Evolutionary conservation across 352 stramenopile species (phyloP).

Genomic region (Phytopythium cucurbitacearum): DNA sequence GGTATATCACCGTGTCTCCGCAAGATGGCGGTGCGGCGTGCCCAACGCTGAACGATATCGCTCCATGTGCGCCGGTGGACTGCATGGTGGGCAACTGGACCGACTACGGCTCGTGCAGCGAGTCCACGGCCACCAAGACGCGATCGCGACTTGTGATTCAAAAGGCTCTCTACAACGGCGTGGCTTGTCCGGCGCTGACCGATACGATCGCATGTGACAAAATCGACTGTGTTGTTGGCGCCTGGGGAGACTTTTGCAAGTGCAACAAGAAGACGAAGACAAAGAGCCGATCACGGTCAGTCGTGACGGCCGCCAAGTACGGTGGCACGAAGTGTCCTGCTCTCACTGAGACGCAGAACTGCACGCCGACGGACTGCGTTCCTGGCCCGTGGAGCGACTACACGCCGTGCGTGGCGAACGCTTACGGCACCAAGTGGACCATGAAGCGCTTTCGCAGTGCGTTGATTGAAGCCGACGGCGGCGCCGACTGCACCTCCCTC

Average conservation of each 20-base stretch:
- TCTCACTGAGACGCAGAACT: slow-evolving; percentile 27
- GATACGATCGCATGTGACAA: slow-evolving; percentile 37
- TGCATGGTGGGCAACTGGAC: slow-evolving; percentile 54
- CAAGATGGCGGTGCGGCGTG: slow-evolving; percentile 51
- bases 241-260: slow-evolving; percentile 33
- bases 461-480: slow-evolving; percentile 34
- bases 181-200: slow-evolving; percentile 22
- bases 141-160: slow-evolving; percentile 28
- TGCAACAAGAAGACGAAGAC: slow-evolving; percentile 36
- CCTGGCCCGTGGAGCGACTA: slow-evolving; percentile 50
- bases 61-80: slow-evolving; percentile 32
- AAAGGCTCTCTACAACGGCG: slow-evolving; percentile 27
- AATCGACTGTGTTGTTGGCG: slow-evolving; percentile 36
- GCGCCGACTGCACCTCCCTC: slow-evolving; percentile 27
- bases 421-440: slow-evolving; percentile 9
- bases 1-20: slow-evolving; percentile 28
- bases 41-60: slow-evolving; percentile 19
- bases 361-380: slow-evolving; percentile 37
- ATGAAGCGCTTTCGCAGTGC: slow-evolving; percentile 33
- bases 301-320: slow-evolving; percentile 25
- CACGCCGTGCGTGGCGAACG: slow-evolving; percentile 24
- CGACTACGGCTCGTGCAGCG: slow-evolving; percentile 35
- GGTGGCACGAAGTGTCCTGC: slow-evolving; percentile 27
- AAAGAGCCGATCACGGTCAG: slow-evolving; percentile 26
- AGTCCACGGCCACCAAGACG: slow-evolving; percentile 28